Base-by-base conservation (phyloP, 2,329 filamentous ascomycete genomes). In the Apiospora malaysiana region DNA sequence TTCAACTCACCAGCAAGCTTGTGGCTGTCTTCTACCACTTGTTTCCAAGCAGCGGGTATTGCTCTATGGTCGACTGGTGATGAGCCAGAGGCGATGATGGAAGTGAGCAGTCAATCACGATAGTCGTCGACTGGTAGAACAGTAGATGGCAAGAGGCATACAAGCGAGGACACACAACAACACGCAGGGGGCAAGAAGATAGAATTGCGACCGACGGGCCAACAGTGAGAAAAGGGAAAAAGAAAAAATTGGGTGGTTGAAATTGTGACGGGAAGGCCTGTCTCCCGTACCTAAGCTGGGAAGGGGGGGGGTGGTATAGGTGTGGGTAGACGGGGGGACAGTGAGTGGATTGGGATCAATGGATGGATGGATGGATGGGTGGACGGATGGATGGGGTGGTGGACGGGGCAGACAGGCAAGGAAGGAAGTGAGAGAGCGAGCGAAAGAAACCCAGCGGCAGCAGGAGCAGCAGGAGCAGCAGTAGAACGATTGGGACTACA, bases 191-290 rank as follows among this genome's bases (percentile, higher is more conserved):
- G 69, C 70, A 71, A 46, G 72, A 72, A 70, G 66, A 71, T 71
- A 71, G 73, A 72, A 73, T 72, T 71, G 71, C 67, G 67, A 68
- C 67, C 43, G 70, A 68, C 70, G 66, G 69, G 68, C 45, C 49
- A 70, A 63, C 46, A 65, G 66, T 51, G 56, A 66, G 56, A 68
- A 66, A 73, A 67, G 71, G 49, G 63, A 47, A 72, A 73, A 76
- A 76, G 73, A 71, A 73, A 76, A 78, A 79, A 80, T 77, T 78
- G 77, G 76, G 76, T 74, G 76, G 75, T 73, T 69, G 69, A 75
- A 77, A 77, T 78, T 78, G 77, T 74, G 75, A 77, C 75, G 75
- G 77, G 77, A 56, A 73, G 73, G 71, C 68, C 71, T 68, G 69
- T 70, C 49, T 70, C 69, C 70, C 46, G 65, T 63, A 45, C n/a